Percentiles rank a stretch among this genome's conserved stretches.
Conservation (phyloP, 192 early-diverging fungal genomes). For the Backusella luteola region DNA sequence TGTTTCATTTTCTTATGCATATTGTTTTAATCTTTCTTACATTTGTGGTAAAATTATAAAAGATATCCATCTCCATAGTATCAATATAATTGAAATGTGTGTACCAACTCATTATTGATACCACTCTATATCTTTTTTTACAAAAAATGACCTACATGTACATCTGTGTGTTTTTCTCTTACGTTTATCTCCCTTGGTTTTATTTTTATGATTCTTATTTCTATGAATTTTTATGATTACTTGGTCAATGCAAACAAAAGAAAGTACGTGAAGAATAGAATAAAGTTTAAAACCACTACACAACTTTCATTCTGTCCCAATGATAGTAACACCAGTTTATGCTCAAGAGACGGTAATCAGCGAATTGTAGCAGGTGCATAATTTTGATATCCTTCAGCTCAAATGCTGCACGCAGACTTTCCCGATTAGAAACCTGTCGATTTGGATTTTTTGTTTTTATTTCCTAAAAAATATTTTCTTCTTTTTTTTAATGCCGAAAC, state of each 20-base stretch:
- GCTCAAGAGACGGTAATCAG: not conserved
- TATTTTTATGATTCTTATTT: no score
- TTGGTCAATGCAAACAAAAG: not conserved
- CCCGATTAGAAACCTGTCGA: not conserved
- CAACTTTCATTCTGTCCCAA: not conserved
- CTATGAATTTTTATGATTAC: not conserved
- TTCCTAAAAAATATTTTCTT: not conserved
- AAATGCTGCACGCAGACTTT: not conserved
- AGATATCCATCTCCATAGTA: not conserved
- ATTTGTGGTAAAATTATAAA: not conserved
- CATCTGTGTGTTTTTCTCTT: not conserved
- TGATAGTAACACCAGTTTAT: not conserved
- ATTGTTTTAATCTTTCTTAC: not conserved
- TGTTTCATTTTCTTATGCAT: conserved; percentile 3
- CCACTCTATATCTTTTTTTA: not conserved
- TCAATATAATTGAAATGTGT: no score
- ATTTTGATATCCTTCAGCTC: not conserved
- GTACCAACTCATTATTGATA: not conserved
- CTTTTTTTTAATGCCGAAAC: not conserved
- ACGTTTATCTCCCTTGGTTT: no score
- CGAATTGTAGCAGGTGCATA: not conserved
- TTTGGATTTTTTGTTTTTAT: not conserved
- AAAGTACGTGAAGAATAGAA: not conserved
- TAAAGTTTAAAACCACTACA: not conserved
- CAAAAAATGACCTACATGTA: not conserved